Evolutionary conservation across 1,284 basidiomycete species (phyloP).

Genomic region (Pseudozyma sp.): DNA sequence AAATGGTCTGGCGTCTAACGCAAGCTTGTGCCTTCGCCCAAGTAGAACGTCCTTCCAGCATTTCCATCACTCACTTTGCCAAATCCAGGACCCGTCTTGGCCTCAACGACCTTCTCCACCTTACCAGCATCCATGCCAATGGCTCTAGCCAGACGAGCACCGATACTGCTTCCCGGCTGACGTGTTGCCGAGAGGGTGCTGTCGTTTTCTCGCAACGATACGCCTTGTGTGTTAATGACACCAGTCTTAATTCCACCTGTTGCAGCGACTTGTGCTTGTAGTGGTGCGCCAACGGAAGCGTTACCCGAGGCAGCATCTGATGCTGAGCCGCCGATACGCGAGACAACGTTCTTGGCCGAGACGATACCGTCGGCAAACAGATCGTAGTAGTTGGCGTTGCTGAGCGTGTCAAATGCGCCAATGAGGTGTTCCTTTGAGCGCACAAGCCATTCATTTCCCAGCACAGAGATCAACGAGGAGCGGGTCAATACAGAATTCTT

Average conservation of each 20-base stretch:
- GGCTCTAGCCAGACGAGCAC: conserved; percentile 35
- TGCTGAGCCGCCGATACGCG: conserved; percentile 13
- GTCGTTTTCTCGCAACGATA: conserved; percentile 34
- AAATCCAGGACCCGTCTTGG: conserved; percentile 35
- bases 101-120: conserved; percentile 39
- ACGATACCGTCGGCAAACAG: conserved; percentile 43
- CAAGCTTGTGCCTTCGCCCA: conserved; percentile 49
- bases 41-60: conserved; percentile 44
- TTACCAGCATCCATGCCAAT: conserved; percentile 33
- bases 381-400: conserved; percentile 51
- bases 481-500: too few species aligned
- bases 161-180: conserved; percentile 37
- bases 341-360: conserved; percentile 32
- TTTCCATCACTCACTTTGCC: conserved; percentile 34
- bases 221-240: conserved; percentile 47
- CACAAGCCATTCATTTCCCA: not conserved
- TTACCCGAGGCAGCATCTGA: not conserved
- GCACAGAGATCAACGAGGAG: not conserved
- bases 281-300: conserved; percentile 20
- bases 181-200: conserved; percentile 6
- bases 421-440: conserved; percentile 36
- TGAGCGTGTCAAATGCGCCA: conserved; percentile 27
- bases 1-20: conserved; percentile 10
- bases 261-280: conserved; percentile 29
- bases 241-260: conserved; percentile 44